Evolutionary conservation across 202 grass and related monocot genomes (phyloP).

Genomic region (Setaria italica): DNA sequence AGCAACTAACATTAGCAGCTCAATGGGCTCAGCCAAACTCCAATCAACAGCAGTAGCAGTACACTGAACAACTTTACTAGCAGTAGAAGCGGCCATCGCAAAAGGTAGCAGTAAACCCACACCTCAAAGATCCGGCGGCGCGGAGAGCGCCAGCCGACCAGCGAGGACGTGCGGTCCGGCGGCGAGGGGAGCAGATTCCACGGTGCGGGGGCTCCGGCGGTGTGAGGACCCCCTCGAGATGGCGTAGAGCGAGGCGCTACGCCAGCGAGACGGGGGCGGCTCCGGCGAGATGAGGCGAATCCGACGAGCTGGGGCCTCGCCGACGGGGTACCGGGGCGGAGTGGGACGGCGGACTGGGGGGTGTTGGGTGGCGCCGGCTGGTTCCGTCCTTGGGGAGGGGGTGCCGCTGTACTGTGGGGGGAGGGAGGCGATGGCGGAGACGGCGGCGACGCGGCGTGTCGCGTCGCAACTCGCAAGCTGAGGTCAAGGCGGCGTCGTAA

Average conservation of each 20-base stretch:
- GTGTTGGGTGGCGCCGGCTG: not conserved
- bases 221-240: not conserved
- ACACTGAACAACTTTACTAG: not conserved
- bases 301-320: not conserved
- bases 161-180: not conserved
- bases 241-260: not conserved
- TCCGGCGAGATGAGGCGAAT: not conserved
- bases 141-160: not conserved
- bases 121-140: not conserved
- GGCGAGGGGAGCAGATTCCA: not conserved
- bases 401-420: not conserved
- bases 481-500: not conserved
- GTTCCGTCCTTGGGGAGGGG: not conserved
- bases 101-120: not conserved
- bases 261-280: not conserved
- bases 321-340: not conserved
- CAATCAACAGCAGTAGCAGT: not conserved
- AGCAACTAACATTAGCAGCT: not conserved
- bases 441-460: not conserved
- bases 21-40: not conserved
- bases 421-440: not conserved
- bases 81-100: not conserved
- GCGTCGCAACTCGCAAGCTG: not conserved
- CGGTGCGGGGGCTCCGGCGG: not conserved
- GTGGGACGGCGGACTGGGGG: not conserved